phyloP scores from a whole-genome alignment of 805 yeast species.

The Alloascoidea africana region DNA sequence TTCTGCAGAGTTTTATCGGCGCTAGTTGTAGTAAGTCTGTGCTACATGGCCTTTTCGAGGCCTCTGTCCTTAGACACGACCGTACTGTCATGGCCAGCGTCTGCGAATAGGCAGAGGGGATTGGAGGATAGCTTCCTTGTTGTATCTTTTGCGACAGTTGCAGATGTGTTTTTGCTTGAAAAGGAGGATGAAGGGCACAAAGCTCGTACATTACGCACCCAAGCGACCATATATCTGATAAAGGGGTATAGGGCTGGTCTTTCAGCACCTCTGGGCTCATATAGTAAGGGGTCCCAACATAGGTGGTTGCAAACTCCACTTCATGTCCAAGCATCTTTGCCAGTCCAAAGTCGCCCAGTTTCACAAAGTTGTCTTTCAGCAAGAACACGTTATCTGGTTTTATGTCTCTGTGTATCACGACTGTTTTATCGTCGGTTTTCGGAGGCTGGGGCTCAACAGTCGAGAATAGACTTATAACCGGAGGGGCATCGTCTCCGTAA shows the following conservation, averaged over 20 bases:
- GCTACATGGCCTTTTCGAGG: conserved; percentile 61
- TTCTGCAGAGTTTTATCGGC: conserved; percentile 56
- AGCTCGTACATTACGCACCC: conserved; percentile 92
- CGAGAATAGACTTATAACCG: conserved; percentile 38
- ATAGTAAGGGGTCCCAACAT: conserved; percentile 95
- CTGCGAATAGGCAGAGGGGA: conserved; percentile 63
- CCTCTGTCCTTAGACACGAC: conserved; percentile 68
- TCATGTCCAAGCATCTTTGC: conserved; percentile 83
- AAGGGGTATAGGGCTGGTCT: conserved; percentile 86
- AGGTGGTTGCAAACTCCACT: conserved; percentile 84
- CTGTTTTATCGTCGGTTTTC: conserved; percentile 33
- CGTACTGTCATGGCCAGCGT: conserved; percentile 56
- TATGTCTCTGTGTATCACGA: conserved; percentile 83
- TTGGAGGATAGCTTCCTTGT: conserved; percentile 44
- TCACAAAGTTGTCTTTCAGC: conserved; percentile 43
- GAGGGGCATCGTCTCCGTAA: conserved; percentile 68
- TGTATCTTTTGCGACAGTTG: conserved; percentile 73
- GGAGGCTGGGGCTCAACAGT: conserved; percentile 24
- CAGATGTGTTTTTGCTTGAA: conserved; percentile 82
- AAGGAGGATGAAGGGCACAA: conserved; percentile 83
- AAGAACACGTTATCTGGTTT: conserved; percentile 91
- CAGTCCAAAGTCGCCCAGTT: conserved; percentile 90
- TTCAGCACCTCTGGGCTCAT: conserved; percentile 93
- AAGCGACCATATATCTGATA: conserved; percentile 91
- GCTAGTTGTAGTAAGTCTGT: conserved; percentile 62